Conservation (phyloP, 305 asterid species). For the Fraxinus albicans region DNA sequence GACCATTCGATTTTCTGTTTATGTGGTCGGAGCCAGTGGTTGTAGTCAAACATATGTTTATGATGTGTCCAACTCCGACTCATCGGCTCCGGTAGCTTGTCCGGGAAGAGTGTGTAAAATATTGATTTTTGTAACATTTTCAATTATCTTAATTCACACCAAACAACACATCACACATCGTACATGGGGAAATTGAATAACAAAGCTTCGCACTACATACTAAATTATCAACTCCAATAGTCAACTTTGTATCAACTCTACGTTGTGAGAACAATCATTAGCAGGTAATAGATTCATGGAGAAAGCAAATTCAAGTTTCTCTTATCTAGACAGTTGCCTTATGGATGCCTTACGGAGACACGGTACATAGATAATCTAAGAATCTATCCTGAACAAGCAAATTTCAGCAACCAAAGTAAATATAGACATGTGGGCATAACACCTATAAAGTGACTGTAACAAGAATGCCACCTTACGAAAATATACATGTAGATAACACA, state of each 20-base stretch:
- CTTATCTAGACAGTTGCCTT: neutral
- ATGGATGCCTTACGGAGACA: neutral
- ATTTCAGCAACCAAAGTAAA: constrained; percentile 13
- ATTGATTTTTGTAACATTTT: neutral
- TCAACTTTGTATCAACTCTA: constrained; percentile 9
- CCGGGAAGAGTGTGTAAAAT: neutral
- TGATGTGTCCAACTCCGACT: neutral
- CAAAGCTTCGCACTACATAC: neutral
- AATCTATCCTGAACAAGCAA: neutral
- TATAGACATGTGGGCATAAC: constrained; percentile 9
- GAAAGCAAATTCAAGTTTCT: neutral
- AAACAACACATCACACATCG: neutral
- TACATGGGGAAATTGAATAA: neutral
- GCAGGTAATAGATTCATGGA: neutral
- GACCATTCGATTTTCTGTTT: no score
- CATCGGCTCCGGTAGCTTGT: neutral
- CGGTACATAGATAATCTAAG: neutral
- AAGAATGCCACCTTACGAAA: neutral
- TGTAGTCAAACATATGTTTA: no score
- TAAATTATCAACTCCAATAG: neutral
- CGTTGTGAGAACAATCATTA: constrained; percentile 3
- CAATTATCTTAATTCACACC: neutral
- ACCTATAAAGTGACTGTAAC: neutral
- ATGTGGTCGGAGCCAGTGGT: no score
- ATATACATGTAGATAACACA: neutral